A percentile compares a stretch with the other conserved stretches of the same genome.
Conservation (phyloP, 768 basidiomycete genomes). For the Lactifluus volemus region DNA sequence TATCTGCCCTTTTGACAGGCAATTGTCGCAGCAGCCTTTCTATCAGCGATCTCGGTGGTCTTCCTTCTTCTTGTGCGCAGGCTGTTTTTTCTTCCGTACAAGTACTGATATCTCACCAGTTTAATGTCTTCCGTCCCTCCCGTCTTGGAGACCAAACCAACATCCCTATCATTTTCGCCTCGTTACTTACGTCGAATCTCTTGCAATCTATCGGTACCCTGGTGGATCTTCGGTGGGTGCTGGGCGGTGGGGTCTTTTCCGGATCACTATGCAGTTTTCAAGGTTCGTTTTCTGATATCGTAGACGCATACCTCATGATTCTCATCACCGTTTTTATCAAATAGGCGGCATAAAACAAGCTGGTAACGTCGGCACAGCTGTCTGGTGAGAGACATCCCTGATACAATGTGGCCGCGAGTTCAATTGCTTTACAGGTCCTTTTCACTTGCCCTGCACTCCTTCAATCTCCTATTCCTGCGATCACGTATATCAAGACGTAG, state of each 20-base stretch:
- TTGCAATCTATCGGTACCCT: constrained; percentile 28
- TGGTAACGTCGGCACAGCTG: constrained; percentile 36
- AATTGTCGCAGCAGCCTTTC: constrained; percentile 22
- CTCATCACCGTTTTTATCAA: neutral
- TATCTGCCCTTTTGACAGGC: constrained; percentile 11
- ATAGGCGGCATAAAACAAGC: constrained; percentile 33
- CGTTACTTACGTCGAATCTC: constrained; percentile 27
- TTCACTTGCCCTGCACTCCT: constrained; percentile 27
- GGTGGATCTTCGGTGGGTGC: constrained; percentile 27
- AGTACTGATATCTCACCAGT: constrained; percentile 10
- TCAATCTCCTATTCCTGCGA: constrained; percentile 35
- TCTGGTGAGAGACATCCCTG: constrained; percentile 29
- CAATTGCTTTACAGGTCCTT: constrained; percentile 25
- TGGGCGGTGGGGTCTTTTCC: constrained; percentile 20
- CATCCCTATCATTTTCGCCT: constrained; percentile 26
- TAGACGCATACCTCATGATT: neutral
- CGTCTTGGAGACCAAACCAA: constrained; percentile 22
- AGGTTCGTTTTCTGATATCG: constrained; percentile 10
- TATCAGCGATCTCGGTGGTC: constrained; percentile 25
- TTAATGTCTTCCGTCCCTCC: constrained; percentile 13
- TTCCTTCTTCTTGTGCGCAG: constrained; percentile 19
- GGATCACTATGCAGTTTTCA: constrained; percentile 26
- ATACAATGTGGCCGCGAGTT: constrained; percentile 20
- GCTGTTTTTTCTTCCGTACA: too few species aligned
- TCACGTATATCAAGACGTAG: constrained; percentile 18